These are phyloP conservation scores for Cutaneotrichosporon cyanovorans DNA, from an alignment of 1,284 basidiomycete species.

Conservation along the genomic window DNA sequence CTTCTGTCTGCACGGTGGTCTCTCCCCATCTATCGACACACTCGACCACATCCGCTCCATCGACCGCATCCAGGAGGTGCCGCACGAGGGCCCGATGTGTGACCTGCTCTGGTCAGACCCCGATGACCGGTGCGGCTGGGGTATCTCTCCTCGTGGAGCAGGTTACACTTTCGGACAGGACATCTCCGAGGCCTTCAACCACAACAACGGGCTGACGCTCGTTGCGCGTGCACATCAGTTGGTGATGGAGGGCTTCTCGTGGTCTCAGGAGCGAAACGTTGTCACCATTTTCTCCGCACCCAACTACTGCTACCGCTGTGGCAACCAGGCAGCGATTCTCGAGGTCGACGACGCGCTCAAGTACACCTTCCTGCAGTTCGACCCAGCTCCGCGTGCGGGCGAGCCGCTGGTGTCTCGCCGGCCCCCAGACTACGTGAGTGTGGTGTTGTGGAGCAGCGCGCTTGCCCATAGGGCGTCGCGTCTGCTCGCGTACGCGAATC, in stretches of 20 bases:
- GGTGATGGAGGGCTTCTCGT: slow-evolving; percentile 90
- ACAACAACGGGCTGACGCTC: slow-evolving; percentile 96
- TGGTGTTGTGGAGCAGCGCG: too few relatives aligned
- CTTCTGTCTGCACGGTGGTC: slow-evolving; percentile 97
- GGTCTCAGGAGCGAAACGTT: slow-evolving; percentile 99
- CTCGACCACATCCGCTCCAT: slow-evolving; percentile 98
- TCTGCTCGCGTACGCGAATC: too few relatives aligned
- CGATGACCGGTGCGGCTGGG: slow-evolving; percentile 98
- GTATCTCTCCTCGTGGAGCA: slow-evolving; percentile 95
- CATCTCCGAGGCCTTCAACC: slow-evolving; percentile 70
- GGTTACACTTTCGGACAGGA: slow-evolving; percentile 99
- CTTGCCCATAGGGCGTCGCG: too few relatives aligned
- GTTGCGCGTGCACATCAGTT: slow-evolving; percentile 93
- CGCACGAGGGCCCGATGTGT: slow-evolving; percentile 99
- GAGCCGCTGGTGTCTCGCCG: slow-evolving; percentile 96
- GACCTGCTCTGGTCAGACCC: slow-evolving; percentile 99
- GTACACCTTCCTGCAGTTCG: slow-evolving; percentile 82
- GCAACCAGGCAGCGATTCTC: slow-evolving; percentile 99
- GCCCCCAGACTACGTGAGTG: slow-evolving; percentile 88
- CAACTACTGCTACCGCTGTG: slow-evolving; percentile 98
- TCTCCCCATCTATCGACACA: slow-evolving; percentile 98
- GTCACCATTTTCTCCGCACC: slow-evolving; percentile 99
- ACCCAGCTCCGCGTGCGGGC: slow-evolving; percentile 94
- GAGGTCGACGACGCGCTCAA: slow-evolving; percentile 81
- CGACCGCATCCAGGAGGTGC: slow-evolving; percentile 97